phyloP scores from a whole-genome alignment of 495 filamentous ascomycete genomes.

The Neurospora hispaniola region DNA sequence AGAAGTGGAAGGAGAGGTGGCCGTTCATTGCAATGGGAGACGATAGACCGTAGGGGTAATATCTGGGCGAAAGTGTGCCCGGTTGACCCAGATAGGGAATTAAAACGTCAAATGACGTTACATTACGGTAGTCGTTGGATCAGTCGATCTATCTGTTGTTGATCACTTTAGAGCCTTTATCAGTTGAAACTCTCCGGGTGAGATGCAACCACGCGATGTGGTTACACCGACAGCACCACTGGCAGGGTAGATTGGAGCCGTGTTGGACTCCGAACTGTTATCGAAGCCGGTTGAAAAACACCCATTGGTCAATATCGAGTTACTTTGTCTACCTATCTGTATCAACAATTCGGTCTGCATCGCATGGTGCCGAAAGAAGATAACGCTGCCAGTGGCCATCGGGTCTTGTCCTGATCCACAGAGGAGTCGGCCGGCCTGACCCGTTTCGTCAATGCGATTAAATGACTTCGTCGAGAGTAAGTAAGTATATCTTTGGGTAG shows the following conservation, averaged over 20 bases:
- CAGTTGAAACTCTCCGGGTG: neutral
- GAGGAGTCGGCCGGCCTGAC: neutral
- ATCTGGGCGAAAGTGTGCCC: neutral
- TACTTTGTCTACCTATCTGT: neutral
- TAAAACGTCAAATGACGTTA: neutral
- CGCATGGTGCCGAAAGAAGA: neutral
- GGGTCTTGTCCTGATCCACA: neutral
- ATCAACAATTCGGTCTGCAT: neutral
- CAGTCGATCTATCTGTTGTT: neutral
- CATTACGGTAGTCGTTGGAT: neutral
- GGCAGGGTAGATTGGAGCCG: neutral
- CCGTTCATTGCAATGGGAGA: neutral
- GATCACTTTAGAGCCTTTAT: neutral
- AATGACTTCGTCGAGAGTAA: neutral
- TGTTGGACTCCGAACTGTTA: neutral
- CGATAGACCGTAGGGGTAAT: neutral
- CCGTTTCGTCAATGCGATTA: neutral
- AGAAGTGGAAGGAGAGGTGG: neutral
- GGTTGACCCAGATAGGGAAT: neutral
- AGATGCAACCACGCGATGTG: neutral
- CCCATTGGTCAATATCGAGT: too few species aligned
- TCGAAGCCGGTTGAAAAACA: too few species aligned
- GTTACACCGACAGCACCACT: neutral
- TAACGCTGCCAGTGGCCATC: neutral
- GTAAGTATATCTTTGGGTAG: neutral